These are phyloP conservation scores for Cutaneotrichosporon cutaneum DNA, from an alignment of 1,284 basidiomycete genomes.

Conservation along the genomic window DNA sequence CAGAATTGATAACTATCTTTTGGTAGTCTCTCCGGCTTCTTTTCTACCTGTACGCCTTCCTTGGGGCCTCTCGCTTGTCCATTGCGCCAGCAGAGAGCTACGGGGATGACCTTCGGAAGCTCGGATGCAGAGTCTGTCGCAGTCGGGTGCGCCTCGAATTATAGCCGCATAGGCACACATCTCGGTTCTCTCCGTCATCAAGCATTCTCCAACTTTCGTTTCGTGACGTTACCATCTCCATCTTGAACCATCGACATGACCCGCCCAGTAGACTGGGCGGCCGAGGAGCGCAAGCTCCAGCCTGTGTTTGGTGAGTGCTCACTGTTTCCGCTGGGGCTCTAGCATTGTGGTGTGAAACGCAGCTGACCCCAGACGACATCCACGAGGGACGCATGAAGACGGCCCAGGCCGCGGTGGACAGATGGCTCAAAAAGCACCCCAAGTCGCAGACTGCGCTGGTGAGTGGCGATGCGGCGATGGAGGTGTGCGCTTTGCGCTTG, in stretches of 20 bases:
- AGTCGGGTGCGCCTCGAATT: no score
- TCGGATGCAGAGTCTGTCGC: no score
- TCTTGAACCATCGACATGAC: conserved; percentile 11
- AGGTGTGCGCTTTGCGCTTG: not conserved
- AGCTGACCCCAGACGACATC: conserved; percentile 36
- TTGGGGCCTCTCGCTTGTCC: no score
- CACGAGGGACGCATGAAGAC: conserved; percentile 27
- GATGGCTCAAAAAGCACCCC: conserved; percentile 43
- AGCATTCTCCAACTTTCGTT: not conserved
- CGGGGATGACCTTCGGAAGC: no score
- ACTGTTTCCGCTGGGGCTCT: not conserved
- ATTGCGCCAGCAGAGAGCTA: no score
- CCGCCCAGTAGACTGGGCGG: conserved; percentile 29
- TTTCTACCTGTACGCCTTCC: no score
- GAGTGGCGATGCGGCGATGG: not conserved
- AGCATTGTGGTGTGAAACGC: no score
- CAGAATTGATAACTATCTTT: no score
- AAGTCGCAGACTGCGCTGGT: conserved; percentile 46
- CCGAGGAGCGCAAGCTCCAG: conserved; percentile 45
- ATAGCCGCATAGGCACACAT: no score
- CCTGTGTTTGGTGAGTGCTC: conserved; percentile 37
- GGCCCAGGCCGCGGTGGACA: conserved; percentile 31
- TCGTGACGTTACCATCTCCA: not conserved
- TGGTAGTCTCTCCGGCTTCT: no score
- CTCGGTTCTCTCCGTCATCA: no score